Evolutionary conservation across 345 rosid genomes (phyloP).

Genomic region (Noccaea caerulescens): DNA sequence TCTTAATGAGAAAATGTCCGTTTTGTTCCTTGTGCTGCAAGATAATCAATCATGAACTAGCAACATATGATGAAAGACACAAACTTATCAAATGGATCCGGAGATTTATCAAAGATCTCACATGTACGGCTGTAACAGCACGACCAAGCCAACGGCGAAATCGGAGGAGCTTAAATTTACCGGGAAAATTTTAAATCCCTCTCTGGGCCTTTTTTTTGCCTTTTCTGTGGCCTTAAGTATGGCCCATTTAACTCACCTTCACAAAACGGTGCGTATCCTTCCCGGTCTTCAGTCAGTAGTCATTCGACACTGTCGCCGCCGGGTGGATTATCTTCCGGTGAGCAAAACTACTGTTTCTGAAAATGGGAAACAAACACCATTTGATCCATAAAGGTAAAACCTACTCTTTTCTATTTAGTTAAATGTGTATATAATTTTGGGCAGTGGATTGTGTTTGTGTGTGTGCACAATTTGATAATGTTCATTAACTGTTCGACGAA

Average conservation of each 20-base stretch:
- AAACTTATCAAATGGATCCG: no score
- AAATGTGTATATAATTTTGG: neutral
- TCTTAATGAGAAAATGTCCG: neutral
- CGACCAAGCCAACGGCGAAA: no score
- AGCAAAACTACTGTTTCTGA: neutral
- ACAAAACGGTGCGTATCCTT: neutral
- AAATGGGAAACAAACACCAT: neutral
- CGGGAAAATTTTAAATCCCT: no score
- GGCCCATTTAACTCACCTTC: neutral
- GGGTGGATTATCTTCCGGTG: neutral
- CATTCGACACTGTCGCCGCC: neutral
- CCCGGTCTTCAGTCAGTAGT: neutral
- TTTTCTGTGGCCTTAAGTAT: neutral
- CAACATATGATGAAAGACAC: no score
- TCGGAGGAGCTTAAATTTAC: no score
- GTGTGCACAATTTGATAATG: neutral
- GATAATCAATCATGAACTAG: no score
- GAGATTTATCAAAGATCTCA: no score
- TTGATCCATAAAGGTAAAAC: neutral
- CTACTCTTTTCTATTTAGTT: no score
- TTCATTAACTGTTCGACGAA: conserved; percentile 35
- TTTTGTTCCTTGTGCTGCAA: no score
- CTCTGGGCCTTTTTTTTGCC: neutral
- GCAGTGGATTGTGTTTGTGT: neutral
- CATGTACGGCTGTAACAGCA: no score